These are phyloP conservation scores for Capsella rubella DNA, from an alignment of 441 rosid species.

Conservation along the genomic window DNA sequence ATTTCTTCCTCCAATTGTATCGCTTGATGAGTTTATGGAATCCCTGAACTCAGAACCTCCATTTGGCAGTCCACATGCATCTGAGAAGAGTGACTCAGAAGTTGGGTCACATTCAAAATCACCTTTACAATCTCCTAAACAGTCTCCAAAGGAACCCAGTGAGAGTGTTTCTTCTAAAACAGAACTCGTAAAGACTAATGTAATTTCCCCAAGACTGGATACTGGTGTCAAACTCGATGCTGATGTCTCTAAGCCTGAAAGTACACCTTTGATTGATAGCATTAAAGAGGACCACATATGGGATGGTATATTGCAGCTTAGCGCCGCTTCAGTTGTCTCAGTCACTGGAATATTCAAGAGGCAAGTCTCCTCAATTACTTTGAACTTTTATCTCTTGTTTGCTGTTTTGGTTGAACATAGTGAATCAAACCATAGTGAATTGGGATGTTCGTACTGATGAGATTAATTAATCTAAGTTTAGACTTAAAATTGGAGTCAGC, in stretches of 20 bases:
- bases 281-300: slow-evolving; percentile 53
- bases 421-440: slow-evolving; percentile 16
- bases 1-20: slow-evolving; percentile 92
- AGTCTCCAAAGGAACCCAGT: slow-evolving; percentile 39
- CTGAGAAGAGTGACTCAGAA: slow-evolving; percentile 57
- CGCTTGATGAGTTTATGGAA: slow-evolving; percentile 97
- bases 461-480: not conserved
- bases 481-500: not conserved
- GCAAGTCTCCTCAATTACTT: slow-evolving; percentile 47
- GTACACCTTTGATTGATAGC: slow-evolving; percentile 25
- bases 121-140: slow-evolving; percentile 44
- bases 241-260: slow-evolving; percentile 39
- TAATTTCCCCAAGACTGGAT: slow-evolving; percentile 28
- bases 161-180: slow-evolving; percentile 13
- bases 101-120: slow-evolving; percentile 24
- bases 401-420: not conserved
- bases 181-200: slow-evolving; percentile 43
- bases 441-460: not conserved
- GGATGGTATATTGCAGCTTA: slow-evolving; percentile 85
- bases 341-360: slow-evolving; percentile 75
- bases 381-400: not conserved
- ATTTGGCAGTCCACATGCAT: slow-evolving; percentile 64
- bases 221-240: slow-evolving; percentile 14
- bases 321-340: slow-evolving; percentile 52
- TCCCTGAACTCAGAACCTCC: slow-evolving; percentile 91